Evolutionary conservation across 495 filamentous ascomycete species (phyloP), one percentile per base, ranked within the genome.

Genomic region (Xylaria telfairii): DNA sequence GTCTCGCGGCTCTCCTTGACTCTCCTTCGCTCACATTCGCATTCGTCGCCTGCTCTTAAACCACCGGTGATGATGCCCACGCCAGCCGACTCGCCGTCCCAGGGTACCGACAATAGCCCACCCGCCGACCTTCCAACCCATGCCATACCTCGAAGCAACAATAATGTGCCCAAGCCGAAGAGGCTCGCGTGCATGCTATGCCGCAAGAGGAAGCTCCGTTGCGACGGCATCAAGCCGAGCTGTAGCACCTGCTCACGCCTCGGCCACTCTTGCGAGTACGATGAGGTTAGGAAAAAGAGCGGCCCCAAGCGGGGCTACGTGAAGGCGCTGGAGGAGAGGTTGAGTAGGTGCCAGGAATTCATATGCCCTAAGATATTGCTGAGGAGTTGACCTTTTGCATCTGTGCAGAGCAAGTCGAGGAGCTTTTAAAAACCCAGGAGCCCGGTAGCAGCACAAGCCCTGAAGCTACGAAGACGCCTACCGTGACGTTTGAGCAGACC

Each of bases 231-330:
- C 53, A 89, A 91, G 71, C 96, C 96, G 15, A 96, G 92, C 75
- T 99, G 96, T 79, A 93, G 92, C 75, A 99, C 95, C 28, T 99
- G 96, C 79, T 89, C 92, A 19, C 86, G 96, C 62, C 82, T 99
- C 65, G 90, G 92, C 46, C 96, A 99, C 82, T 90, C 90, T 67
- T 99, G 96, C 84, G 89, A 92, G 15, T 99, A 98, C 76, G 96
- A 98, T 82, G 96, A 99, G 82, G 91, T 95, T 62, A 89, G 96
- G 78, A 93, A 94, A 83, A 99, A 99, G 87, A 98, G 96, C 80
- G 96, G 96, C 10, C 96, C 96, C 4, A 99, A 98, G 84, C 88
- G 96, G 78, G 96, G 96, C 71, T 98, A 99, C 81, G 96, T 99
- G 69, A 99, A 98, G 85, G 93, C 95, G 65, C 79, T 99, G 77